A percentile compares a stretch with the other conserved stretches of the same genome.
phyloP scores from a whole-genome alignment of 352 stramenopile species.

The Plasmopara muralis region DNA sequence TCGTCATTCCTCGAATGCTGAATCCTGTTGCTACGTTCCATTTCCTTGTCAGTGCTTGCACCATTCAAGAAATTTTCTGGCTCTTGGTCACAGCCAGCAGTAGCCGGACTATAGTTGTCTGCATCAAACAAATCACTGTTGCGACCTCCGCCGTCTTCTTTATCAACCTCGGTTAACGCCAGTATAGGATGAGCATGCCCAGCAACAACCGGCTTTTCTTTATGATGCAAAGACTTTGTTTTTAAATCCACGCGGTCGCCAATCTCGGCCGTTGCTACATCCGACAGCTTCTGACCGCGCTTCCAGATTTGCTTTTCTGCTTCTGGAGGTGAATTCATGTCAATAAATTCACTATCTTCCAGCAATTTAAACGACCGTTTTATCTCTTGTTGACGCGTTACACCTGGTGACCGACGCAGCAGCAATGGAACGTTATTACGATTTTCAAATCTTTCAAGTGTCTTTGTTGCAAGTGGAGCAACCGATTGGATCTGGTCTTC shows the following conservation, averaged over 20 bases:
- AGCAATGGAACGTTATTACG: conserved; percentile 13
- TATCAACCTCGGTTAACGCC: too few relatives aligned
- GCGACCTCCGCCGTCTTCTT: background rate
- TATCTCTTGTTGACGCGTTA: conserved; percentile 7
- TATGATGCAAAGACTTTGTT: background rate
- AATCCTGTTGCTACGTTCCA: background rate
- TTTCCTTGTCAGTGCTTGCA: too few relatives aligned
- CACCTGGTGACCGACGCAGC: conserved; percentile 10
- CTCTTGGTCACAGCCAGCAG: too few relatives aligned
- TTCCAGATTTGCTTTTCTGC: conserved; percentile 27
- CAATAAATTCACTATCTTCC: conserved; percentile 3
- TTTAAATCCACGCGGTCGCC: conserved; percentile 21
- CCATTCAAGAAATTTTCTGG: too few relatives aligned
- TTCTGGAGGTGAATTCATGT: conserved; percentile 8
- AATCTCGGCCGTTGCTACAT: conserved; percentile 20
- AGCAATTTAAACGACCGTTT: background rate
- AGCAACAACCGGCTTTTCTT: conserved; percentile 29
- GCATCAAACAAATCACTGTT: background rate
- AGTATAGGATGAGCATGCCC: conserved; percentile 1
- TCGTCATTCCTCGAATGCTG: conserved; percentile 4
- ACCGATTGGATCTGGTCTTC: background rate
- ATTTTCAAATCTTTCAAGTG: conserved; percentile 2
- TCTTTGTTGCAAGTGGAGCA: background rate
- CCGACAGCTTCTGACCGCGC: conserved; percentile 17
- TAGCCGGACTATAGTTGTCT: too few relatives aligned